Base-by-base conservation (phyloP, 345 rosid species). In the Garcia nutans region DNA sequence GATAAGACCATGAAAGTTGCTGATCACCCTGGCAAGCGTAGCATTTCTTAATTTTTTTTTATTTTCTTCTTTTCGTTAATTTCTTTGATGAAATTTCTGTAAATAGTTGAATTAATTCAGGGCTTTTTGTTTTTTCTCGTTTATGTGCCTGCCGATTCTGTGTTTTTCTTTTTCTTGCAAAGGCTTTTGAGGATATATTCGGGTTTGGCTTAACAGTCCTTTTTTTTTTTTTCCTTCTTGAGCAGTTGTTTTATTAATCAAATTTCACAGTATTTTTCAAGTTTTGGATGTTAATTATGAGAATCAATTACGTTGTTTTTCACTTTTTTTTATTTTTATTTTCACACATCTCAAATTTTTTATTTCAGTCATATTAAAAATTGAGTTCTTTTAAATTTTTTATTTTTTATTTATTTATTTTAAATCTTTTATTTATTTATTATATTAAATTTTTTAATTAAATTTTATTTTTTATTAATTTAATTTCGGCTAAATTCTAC, bases 1-100 rank as follows among this genome's bases (percentile, higher is more conserved):
- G 91, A 91, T 58, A 88, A 96, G 86, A 96, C 97, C 11, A 82
- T 96, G 73, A 83, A 86, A 76, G 85, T 74, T 12, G 98, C 99
- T 58, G 99, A 96, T 84, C 86, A 78, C 37, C 94, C 97, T 0
- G 94, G 91, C 41, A 88, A 90, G 55, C 87, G 87, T 44, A 86
- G 78, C 78, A 60, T 88, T 71, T 55, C 83, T 33, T 88, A 87
- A 23, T 0, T 2, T 20, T 2, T 8, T n/a, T 20, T 47, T 8
- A n/a, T n/a, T n/a, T n/a, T n/a, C n/a, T n/a, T n/a, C n/a, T n/a
- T n/a, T n/a, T n/a, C n/a, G n/a, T 10, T 17, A 1, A 3, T 24
- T 20, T 62, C 26, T 57, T 28, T 47, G 19, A 37, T 37, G 31
- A 19, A 16, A 9, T 24, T 12, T 64, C 3, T 69, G 12, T 47